These are phyloP conservation scores for Vigna radiata DNA, from an alignment of 306 rosid species.

Conservation along the genomic window DNA sequence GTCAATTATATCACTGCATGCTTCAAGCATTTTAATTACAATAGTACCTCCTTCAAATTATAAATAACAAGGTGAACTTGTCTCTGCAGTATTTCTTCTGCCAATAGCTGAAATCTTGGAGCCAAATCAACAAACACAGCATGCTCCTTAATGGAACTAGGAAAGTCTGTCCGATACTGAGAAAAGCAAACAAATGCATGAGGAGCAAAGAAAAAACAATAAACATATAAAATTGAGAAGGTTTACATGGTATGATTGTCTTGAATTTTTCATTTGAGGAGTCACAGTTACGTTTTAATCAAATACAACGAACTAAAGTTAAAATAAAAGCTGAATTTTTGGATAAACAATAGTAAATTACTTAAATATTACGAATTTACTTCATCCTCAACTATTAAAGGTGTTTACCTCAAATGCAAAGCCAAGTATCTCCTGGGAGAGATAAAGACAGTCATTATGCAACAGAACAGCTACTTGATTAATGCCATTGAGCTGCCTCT, in stretches of 20 bases:
- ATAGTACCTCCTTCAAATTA: conserved; percentile 83
- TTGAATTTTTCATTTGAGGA: conserved; percentile 20
- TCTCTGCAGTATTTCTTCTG: conserved; percentile 83
- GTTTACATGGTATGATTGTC: conserved; percentile 28
- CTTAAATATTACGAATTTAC: conserved; percentile 20
- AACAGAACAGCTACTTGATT: conserved; percentile 86
- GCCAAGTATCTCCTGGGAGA: conserved; percentile 90
- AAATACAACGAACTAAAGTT: conserved; percentile 16
- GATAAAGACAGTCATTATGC: conserved; percentile 93
- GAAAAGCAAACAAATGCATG: conserved; percentile 41
- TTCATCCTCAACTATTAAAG: conserved; percentile 20
- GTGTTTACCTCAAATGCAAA: conserved; percentile 89
- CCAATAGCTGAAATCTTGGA: conserved; percentile 85
- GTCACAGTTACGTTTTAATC: conserved; percentile 26
- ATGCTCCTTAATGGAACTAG: conserved; percentile 84
- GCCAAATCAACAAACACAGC: conserved; percentile 91
- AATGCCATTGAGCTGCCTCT: conserved; percentile 88
- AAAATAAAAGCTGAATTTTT: not conserved
- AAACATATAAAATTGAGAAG: conserved; percentile 7
- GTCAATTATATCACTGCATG: conserved; percentile 15
- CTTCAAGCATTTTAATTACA: conserved; percentile 43
- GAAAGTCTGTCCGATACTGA: conserved; percentile 90
- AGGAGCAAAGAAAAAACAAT: conserved; percentile 42
- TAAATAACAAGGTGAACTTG: conserved; percentile 80
- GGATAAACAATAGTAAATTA: not conserved